A percentile compares a stretch with the other conserved stretches of the same genome.
phyloP scores from a whole-genome alignment of 1,284 basidiomycete species.

The Marasmius fiardii region DNA sequence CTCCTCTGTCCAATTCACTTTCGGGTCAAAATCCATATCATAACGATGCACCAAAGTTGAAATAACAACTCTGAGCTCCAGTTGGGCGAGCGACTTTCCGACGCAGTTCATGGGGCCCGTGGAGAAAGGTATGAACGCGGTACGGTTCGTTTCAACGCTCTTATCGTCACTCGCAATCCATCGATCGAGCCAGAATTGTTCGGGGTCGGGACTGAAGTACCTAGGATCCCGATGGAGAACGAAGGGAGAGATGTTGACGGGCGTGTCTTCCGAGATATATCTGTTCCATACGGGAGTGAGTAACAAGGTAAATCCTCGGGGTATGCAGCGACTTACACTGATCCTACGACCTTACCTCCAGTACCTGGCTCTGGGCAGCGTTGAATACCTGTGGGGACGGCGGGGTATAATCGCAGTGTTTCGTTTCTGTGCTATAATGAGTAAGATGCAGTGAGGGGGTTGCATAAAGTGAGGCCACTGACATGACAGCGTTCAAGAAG shows the following conservation, averaged over 20 bases:
- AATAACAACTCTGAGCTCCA: conserved; percentile 27
- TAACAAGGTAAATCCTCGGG: neutral
- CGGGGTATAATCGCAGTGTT: conserved; percentile 7
- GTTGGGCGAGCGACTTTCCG: conserved; percentile 28
- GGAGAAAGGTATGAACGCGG: conserved; percentile 31
- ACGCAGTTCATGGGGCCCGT: conserved; percentile 30
- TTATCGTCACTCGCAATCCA: conserved; percentile 4
- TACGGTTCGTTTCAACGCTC: conserved; percentile 17
- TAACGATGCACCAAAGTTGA: conserved; percentile 26
- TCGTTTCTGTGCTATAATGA: conserved; percentile 7
- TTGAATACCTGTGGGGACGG: conserved; percentile 4
- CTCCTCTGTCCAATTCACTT: conserved; percentile 20
- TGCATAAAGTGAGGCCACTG: neutral
- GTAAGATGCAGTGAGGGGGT: neutral
- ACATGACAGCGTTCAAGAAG: neutral
- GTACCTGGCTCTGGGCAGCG: conserved; percentile 2
- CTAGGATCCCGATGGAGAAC: conserved; percentile 8
- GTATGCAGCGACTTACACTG: conserved; percentile 2
- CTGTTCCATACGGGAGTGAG: neutral
- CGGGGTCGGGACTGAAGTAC: conserved; percentile 7
- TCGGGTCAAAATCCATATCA: conserved; percentile 24
- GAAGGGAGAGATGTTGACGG: conserved; percentile 3
- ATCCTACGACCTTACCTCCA: conserved; percentile 6
- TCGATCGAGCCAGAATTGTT: conserved; percentile 8
- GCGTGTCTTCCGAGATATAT: conserved; percentile 8